Conservation (phyloP, 352 stramenopile genomes). For the Albugo laibachii region DNA sequence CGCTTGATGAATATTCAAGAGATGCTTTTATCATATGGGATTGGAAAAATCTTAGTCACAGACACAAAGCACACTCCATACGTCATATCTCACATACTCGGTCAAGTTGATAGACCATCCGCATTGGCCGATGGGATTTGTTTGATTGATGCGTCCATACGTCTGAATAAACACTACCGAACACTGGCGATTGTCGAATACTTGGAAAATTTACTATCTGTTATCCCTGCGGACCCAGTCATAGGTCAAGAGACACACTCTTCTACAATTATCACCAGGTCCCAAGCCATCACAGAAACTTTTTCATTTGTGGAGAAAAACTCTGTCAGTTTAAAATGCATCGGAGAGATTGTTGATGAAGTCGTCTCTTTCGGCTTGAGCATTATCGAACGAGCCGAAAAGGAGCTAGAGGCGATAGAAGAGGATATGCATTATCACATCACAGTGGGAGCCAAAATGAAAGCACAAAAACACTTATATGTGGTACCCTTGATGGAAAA, state of each 20-base stretch:
- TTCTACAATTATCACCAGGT: too few relatives aligned
- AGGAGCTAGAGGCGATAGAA: background rate
- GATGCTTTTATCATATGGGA: constrained; percentile 38
- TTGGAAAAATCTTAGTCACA: constrained; percentile 29
- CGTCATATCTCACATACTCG: constrained; percentile 35
- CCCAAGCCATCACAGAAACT: too few relatives aligned
- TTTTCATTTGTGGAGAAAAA: too few relatives aligned
- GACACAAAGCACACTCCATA: constrained; percentile 24
- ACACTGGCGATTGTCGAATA: constrained; percentile 32
- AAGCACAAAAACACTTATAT: too few relatives aligned
- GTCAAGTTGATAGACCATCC: constrained; percentile 21
- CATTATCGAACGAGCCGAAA: constrained; percentile 23
- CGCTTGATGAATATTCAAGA: constrained; percentile 61
- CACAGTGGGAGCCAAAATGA: too few relatives aligned
- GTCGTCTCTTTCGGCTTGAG: constrained; percentile 20
- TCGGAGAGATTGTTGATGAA: constrained; percentile 18
- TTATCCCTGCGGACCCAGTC: constrained; percentile 1
- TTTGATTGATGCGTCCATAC: constrained; percentile 19
- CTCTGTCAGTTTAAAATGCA: too few relatives aligned
- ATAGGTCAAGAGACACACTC: too few relatives aligned
- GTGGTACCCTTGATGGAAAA: too few relatives aligned
- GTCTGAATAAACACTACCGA: constrained; percentile 10
- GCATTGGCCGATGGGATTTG: constrained; percentile 31
- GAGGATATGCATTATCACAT: too few relatives aligned
- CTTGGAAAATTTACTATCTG: constrained; percentile 36